Evolutionary conservation across 2,329 filamentous ascomycete species (phyloP).

Genomic region (Fusarium tanahbumbuense): DNA sequence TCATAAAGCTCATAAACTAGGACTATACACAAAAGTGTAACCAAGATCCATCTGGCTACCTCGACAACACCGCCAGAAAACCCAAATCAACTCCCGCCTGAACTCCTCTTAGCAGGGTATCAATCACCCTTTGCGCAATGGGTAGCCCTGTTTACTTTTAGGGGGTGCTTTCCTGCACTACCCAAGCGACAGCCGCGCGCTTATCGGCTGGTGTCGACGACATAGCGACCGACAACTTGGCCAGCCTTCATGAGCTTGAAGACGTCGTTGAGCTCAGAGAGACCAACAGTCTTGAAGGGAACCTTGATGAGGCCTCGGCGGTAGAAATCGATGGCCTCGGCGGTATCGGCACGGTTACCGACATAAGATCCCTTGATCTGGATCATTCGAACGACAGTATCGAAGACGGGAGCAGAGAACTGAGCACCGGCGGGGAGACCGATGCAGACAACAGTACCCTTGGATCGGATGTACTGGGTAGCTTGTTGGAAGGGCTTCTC

Average conservation of each 20-base stretch:
- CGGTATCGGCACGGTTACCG: constrained; percentile 87
- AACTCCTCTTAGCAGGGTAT: constrained; percentile 45
- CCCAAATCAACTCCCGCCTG: constrained; percentile 45
- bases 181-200: constrained; percentile 37
- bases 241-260: constrained; percentile 79
- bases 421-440: constrained; percentile 85
- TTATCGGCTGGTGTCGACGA: constrained; percentile 78
- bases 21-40: constrained; percentile 40
- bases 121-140: constrained; percentile 38
- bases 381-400: constrained; percentile 90
- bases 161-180: constrained; percentile 21
- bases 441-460: constrained; percentile 87
- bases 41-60: constrained; percentile 40
- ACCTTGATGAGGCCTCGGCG: constrained; percentile 83
- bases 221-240: constrained; percentile 81
- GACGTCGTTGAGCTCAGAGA: constrained; percentile 83
- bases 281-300: constrained; percentile 85
- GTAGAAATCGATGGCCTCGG: constrained; percentile 93
- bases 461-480: constrained; percentile 84
- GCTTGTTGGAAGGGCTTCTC: constrained; percentile 98
- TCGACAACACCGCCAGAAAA: constrained; percentile 43
- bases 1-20: constrained; percentile 45
- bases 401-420: constrained; percentile 87
- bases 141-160: constrained; percentile 33
- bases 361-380: constrained; percentile 94